Percentiles rank a stretch among this genome's conserved stretches.
Evolutionary conservation across 2,329 filamentous ascomycete species (phyloP).

Genomic region (Pezizomycotina sp.): DNA sequence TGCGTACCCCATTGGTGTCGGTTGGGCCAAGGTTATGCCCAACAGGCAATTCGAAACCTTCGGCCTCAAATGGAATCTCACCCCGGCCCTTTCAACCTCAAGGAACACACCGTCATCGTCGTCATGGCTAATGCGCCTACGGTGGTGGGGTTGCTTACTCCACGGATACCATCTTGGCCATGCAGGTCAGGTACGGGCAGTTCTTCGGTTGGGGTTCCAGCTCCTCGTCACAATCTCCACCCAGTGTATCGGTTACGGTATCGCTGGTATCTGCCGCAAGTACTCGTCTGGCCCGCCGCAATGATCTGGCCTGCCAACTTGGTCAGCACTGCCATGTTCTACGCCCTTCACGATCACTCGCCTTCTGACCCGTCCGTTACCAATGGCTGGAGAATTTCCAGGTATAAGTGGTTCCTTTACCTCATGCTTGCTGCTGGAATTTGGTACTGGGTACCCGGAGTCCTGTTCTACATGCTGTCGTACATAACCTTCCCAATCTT

Average conservation of each 20-base stretch:
- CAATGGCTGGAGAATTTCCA: conserved; percentile 46
- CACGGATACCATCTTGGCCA: conserved; percentile 17
- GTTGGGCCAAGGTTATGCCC: conserved; percentile 43
- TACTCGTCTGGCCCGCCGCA: conserved; percentile 19
- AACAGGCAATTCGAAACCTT: conserved; percentile 36
- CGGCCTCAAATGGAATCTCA: conserved; percentile 42
- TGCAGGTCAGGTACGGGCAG: conserved; percentile 21
- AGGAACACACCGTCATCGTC: conserved; percentile 52
- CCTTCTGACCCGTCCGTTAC: conserved; percentile 38
- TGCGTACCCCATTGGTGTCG: conserved; percentile 46
- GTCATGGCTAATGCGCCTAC: conserved; percentile 55
- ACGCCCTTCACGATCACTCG: conserved; percentile 53
- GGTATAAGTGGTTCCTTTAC: conserved; percentile 47
- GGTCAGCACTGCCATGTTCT: conserved; percentile 50
- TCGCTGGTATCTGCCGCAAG: conserved; percentile 32
- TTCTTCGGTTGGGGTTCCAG: conserved; percentile 31
- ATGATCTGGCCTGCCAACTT: conserved; percentile 40
- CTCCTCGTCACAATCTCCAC: conserved; percentile 37
- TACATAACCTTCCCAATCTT: conserved; percentile 57
- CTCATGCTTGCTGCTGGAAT: conserved; percentile 42
- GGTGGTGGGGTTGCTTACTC: conserved; percentile 28
- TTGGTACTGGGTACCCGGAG: conserved; percentile 56
- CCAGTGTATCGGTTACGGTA: conserved; percentile 41
- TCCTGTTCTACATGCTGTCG: conserved; percentile 50
- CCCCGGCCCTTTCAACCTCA: conserved; percentile 52